Evolutionary conservation across 345 rosid genomes (phyloP).

Genomic region (Eucalyptus cloeziana): DNA sequence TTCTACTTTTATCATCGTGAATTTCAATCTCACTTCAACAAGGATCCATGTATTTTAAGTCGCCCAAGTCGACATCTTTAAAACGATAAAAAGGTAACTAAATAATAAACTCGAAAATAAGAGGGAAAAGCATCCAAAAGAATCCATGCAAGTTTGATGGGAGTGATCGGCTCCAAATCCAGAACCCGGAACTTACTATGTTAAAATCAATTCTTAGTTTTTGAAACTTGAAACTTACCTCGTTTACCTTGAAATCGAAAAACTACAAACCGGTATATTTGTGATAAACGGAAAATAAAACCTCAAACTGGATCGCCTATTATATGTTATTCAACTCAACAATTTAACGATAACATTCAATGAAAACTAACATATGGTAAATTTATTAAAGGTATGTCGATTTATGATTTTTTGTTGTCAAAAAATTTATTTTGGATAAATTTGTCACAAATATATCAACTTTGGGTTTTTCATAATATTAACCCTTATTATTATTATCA

Average conservation of each 20-base stretch:
- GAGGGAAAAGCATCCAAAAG: background rate
- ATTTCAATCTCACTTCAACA: background rate
- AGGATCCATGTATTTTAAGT: background rate
- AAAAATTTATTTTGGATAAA: too few relatives aligned
- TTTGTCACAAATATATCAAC: too few relatives aligned
- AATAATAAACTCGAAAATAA: background rate
- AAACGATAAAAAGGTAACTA: background rate
- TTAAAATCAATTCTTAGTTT: background rate
- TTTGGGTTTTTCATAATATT: fast-evolving
- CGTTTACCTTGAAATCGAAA: too few relatives aligned
- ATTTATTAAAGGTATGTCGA: fast-evolving
- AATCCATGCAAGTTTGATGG: background rate
- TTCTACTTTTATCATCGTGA: background rate
- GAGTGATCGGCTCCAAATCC: background rate
- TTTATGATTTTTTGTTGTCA: background rate
- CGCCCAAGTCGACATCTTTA: background rate
- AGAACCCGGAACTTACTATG: background rate
- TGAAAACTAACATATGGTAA: too few relatives aligned
- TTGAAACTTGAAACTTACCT: background rate
- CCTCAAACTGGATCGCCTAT: fast-evolving
- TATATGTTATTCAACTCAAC: too few relatives aligned
- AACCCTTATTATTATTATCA: too few relatives aligned
- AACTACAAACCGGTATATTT: fast-evolving
- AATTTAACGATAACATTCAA: too few relatives aligned
- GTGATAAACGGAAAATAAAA: too few relatives aligned